Percentiles rank a stretch among this genome's conserved stretches.
These are phyloP conservation scores for Silene vulgaris DNA, from an alignment of 179 eudicot genomes.

Conservation along the genomic window DNA sequence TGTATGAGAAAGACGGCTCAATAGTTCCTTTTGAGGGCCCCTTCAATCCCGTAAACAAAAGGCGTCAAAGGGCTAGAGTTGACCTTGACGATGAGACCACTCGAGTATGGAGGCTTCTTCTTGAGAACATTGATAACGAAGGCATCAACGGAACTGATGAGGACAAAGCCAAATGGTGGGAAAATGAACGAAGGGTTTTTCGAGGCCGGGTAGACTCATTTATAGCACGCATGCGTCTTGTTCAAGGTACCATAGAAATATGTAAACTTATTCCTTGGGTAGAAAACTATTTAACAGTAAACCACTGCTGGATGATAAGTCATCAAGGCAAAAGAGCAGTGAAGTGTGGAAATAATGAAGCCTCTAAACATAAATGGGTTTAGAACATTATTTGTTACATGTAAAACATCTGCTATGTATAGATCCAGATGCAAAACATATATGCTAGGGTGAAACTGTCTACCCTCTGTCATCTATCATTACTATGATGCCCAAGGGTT, in stretches of 20 bases:
- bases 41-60: slow-evolving; percentile 41
- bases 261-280: not conserved
- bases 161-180: slow-evolving; percentile 93
- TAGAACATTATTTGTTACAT: no score
- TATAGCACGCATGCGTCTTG: slow-evolving; percentile 97
- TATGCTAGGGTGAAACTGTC: not conserved
- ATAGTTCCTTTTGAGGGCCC: slow-evolving; percentile 60
- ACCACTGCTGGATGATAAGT: not conserved
- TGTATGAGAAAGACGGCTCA: slow-evolving; percentile 49
- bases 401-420: not conserved
- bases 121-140: slow-evolving; percentile 80
- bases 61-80: slow-evolving; percentile 64
- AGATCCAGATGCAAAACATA: not conserved
- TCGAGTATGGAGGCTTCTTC: slow-evolving; percentile 84
- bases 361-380: not conserved
- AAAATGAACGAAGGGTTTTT: slow-evolving; percentile 74
- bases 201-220: slow-evolving; percentile 83
- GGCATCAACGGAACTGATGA: slow-evolving; percentile 88
- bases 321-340: not conserved
- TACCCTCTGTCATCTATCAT: not conserved
- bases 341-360: not conserved
- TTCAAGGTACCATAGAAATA: slow-evolving; percentile 61
- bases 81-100: slow-evolving; percentile 92
- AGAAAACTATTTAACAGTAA: not conserved
- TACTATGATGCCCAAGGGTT: not conserved